A percentile compares a stretch with the other conserved stretches of the same genome.
phyloP scores from a whole-genome alignment of 2,329 filamentous ascomycete species.

The Aspergillus oerlinghausenensis region DNA sequence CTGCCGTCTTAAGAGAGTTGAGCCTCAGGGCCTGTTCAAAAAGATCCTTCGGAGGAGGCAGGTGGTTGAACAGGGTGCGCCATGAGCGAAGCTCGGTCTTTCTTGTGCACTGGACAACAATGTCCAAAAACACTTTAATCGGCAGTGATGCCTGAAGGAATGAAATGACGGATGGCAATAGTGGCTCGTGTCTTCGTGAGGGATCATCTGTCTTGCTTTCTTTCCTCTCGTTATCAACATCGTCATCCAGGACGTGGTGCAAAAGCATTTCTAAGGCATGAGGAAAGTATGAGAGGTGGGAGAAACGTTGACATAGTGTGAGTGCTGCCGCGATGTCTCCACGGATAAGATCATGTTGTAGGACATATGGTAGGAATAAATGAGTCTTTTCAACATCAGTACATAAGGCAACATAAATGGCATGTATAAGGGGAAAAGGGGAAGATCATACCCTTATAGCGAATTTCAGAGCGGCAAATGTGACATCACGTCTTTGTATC shows the following conservation, averaged over 20 bases:
- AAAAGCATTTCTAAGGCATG: slow-evolving; percentile 89
- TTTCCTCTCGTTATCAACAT: slow-evolving; percentile 63
- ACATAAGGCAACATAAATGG: not conserved
- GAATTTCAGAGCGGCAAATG: slow-evolving; percentile 85
- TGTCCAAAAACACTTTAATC: slow-evolving; percentile 72
- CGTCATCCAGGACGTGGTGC: slow-evolving; percentile 89
- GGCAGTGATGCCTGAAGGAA: slow-evolving; percentile 69
- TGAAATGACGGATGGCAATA: slow-evolving; percentile 51
- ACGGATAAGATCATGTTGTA: slow-evolving; percentile 71
- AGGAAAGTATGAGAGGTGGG: slow-evolving; percentile 82
- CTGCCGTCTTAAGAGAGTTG: slow-evolving; percentile 87
- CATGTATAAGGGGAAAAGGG: not conserved
- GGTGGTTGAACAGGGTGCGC: slow-evolving; percentile 86
- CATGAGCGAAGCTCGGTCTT: slow-evolving; percentile 96
- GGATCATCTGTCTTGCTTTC: slow-evolving; percentile 25
- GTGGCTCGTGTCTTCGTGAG: slow-evolving; percentile 24
- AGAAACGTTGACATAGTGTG: slow-evolving; percentile 77
- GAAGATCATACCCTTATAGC: slow-evolving; percentile 68
- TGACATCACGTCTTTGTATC: slow-evolving; percentile 86
- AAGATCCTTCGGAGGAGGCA: slow-evolving; percentile 83
- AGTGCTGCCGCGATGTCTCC: slow-evolving; percentile 77
- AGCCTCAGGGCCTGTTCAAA: slow-evolving; percentile 88
- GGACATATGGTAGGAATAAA: slow-evolving; percentile 82
- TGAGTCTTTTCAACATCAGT: slow-evolving; percentile 63
- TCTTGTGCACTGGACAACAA: slow-evolving; percentile 92